Evolutionary conservation across 1,284 basidiomycete species (phyloP).

Genomic region (Puccinia coronata): DNA sequence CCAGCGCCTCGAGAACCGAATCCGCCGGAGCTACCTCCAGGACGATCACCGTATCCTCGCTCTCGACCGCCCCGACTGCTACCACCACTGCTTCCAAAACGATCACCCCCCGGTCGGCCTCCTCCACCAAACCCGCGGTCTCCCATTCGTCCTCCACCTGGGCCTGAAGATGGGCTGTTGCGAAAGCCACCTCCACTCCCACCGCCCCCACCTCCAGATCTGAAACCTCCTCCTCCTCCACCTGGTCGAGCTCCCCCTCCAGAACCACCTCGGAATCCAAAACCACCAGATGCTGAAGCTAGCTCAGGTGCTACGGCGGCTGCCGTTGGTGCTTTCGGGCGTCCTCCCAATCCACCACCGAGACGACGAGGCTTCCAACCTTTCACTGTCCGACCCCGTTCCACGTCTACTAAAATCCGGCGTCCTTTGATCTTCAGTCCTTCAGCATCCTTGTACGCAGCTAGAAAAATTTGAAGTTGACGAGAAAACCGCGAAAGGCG

Average conservation of each 20-base stretch:
- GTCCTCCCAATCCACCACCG: conserved; percentile 91
- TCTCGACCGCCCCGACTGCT: conserved; percentile 50
- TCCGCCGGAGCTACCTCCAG: conserved; percentile 27
- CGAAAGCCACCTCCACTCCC: conserved; percentile 45
- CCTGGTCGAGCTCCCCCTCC: conserved; percentile 63
- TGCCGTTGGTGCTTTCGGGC: conserved; percentile 72
- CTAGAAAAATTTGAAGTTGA: conserved; percentile 61
- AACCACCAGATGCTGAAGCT: conserved; percentile 50
- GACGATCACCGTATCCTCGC: conserved; percentile 49
- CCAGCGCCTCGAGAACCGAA: conserved; percentile 32
- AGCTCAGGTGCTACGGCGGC: conserved; percentile 22
- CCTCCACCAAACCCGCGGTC: conserved; percentile 55
- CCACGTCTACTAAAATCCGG: conserved; percentile 93
- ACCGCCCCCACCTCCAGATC: conserved; percentile 61
- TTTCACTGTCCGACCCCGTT: conserved; percentile 93
- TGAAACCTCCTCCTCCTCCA: conserved; percentile 54
- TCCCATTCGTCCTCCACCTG: conserved; percentile 31
- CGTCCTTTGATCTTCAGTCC: conserved; percentile 93
- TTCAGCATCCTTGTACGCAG: conserved; percentile 99
- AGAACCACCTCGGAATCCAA: conserved; percentile 52
- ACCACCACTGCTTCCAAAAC: conserved; percentile 45
- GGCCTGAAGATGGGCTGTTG: conserved; percentile 15
- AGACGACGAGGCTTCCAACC: conserved; percentile 96
- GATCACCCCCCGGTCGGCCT: conserved; percentile 55
- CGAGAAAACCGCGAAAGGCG: not conserved